Conservation (phyloP, 805 yeast genomes). For the Yamadazyma paraphyllophila region DNA sequence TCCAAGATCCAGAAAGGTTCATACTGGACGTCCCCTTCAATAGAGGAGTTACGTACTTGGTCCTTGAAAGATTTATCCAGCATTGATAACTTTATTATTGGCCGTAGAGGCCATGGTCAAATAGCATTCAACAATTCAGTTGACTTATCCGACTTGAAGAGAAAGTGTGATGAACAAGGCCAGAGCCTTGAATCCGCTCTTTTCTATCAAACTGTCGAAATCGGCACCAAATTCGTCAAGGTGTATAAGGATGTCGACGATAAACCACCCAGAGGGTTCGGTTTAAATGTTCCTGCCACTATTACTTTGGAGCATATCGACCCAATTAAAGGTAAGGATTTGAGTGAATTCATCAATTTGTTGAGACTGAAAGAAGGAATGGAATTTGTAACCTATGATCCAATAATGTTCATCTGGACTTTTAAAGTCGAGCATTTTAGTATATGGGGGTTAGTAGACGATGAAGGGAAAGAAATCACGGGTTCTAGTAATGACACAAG, state of each 20-base stretch:
- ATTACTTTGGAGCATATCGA: slow-evolving; percentile 61
- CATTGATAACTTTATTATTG: slow-evolving; percentile 64
- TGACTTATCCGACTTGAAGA: slow-evolving; percentile 56
- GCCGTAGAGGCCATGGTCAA: slow-evolving; percentile 67
- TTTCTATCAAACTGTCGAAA: slow-evolving; percentile 33
- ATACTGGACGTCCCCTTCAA: slow-evolving; percentile 74
- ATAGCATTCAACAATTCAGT: slow-evolving; percentile 66
- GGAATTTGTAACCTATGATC: slow-evolving; percentile 78
- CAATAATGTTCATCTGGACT: slow-evolving; percentile 70
- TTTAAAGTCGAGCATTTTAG: slow-evolving; percentile 89
- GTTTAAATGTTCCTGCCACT: slow-evolving; percentile 75
- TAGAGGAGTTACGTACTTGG: slow-evolving; percentile 45
- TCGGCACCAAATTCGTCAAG: slow-evolving; percentile 51
- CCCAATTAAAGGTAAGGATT: slow-evolving; percentile 47
- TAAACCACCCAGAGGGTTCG: slow-evolving; percentile 64
- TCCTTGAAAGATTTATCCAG: slow-evolving; percentile 48
- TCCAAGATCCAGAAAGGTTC: slow-evolving; percentile 25
- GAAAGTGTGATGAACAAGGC: slow-evolving; percentile 31
- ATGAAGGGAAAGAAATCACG: slow-evolving; percentile 32
- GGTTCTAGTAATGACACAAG: slow-evolving; percentile 11
- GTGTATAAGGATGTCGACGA: slow-evolving; percentile 56
- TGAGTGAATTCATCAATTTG: slow-evolving; percentile 43
- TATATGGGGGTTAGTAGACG: slow-evolving; percentile 79
- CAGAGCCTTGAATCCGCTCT: slow-evolving; percentile 42
- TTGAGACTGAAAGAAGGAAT: slow-evolving; percentile 61